Conservation (phyloP, 805 yeast species). For the Ogataea neopini region DNA sequence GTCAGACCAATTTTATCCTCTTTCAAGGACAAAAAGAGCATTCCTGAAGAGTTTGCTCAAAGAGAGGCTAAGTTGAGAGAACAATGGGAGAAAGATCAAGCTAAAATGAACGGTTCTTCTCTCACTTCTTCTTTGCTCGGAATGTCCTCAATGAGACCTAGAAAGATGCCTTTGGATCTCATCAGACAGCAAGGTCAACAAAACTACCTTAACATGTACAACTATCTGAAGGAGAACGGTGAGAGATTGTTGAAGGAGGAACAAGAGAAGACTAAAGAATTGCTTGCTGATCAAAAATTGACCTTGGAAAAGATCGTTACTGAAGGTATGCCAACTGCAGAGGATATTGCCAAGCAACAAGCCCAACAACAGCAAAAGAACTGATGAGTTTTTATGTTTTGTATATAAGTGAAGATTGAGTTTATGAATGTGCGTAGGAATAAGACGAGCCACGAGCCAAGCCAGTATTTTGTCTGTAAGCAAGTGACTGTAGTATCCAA, state of each 20-base stretch:
- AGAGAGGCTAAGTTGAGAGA: slow-evolving; percentile 78
- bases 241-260: slow-evolving; percentile 80
- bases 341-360: slow-evolving; percentile 49
- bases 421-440: too few relatives aligned
- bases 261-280: slow-evolving; percentile 74
- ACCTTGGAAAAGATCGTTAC: slow-evolving; percentile 83
- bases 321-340: slow-evolving; percentile 79
- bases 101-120: slow-evolving; percentile 25
- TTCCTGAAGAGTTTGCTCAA: slow-evolving; percentile 75
- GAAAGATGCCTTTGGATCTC: slow-evolving; percentile 81
- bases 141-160: slow-evolving; percentile 43
- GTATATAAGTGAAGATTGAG: slow-evolving; percentile 1
- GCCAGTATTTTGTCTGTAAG: not conserved
- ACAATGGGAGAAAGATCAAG: slow-evolving; percentile 61
- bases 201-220: slow-evolving; percentile 80
- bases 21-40: slow-evolving; percentile 62
- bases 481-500: not conserved
- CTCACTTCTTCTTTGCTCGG: slow-evolving; percentile 53
- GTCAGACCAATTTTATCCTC: slow-evolving; percentile 85
- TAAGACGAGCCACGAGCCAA: too few relatives aligned
- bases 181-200: slow-evolving; percentile 91
- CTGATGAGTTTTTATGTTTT: slow-evolving; percentile 1
- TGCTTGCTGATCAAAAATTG: slow-evolving; percentile 78
- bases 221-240: slow-evolving; percentile 56
- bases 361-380: slow-evolving; percentile 19